Percentiles rank a stretch among this genome's conserved stretches.
These are phyloP conservation scores for Neospora caninum DNA, from an alignment of 169 alveolate species.

Conservation along the genomic window DNA sequence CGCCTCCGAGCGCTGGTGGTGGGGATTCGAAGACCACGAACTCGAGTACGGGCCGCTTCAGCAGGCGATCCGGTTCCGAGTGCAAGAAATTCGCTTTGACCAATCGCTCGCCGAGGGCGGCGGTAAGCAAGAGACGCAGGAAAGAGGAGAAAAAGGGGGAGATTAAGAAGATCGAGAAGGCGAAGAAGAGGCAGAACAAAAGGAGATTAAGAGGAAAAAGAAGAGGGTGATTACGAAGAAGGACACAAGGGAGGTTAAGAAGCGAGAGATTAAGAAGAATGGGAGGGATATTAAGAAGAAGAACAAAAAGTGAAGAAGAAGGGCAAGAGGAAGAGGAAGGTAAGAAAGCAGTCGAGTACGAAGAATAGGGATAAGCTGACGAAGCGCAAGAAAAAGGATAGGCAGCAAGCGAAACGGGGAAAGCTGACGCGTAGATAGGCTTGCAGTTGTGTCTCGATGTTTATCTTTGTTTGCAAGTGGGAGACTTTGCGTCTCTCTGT, in stretches of 20 bases:
- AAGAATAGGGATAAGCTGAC: background rate
- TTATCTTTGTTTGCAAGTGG: no score
- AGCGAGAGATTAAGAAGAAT: background rate
- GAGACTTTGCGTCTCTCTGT: no score
- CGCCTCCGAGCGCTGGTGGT: background rate
- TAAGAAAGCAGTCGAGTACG: no score
- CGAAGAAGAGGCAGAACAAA: background rate
- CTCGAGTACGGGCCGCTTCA: background rate
- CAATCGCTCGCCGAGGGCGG: background rate
- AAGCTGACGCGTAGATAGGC: no score
- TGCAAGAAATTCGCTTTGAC: background rate
- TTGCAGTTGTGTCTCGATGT: no score
- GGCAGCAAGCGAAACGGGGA: no score
- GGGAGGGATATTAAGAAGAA: background rate
- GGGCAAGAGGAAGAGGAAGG: background rate
- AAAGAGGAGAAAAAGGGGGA: background rate
- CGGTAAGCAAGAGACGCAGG: background rate
- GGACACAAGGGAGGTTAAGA: background rate
- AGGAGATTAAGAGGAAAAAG: background rate
- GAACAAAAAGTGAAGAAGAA: no score
- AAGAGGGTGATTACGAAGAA: no score
- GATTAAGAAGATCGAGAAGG: no score
- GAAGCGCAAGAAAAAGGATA: background rate
- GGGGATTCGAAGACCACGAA: constrained; percentile 2
- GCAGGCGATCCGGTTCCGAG: background rate